Evolutionary conservation across 768 basidiomycete species (phyloP), one percentile per base, ranked within the genome.

Genomic region (Leucocoprinus birnbaumii): DNA sequence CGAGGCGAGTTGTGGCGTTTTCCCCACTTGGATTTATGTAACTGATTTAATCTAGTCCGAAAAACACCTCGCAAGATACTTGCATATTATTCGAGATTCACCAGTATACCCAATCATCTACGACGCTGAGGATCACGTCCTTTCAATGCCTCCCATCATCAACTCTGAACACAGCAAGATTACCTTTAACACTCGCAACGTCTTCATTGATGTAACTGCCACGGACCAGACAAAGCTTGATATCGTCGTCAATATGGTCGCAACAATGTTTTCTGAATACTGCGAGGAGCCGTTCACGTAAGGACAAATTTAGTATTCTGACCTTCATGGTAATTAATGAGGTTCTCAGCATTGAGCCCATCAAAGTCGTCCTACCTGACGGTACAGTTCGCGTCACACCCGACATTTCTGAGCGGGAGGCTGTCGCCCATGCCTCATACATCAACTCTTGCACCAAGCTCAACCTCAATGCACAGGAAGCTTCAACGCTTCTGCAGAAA

Each of bases 261-360:
- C 89, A 2, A 88, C 91, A n/a, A 96, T 98, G 95, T 99, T 99
- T 72, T 88, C 96, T 2, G 95, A 98, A 71, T 97, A 99, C 66
- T 94, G 91, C 67, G 82, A 83, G 58, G 84, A 91, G 40, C 91
- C 94, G 3, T 98, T 87, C 82, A 86, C 91, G 95, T 98, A 70
- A 60, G 92, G 71, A 18, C 16, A 11, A 6, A 21, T 10, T n/a
- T 31, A 19, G 18, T 34, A 34, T 34, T 10, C 8, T n/a, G n/a
- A 1, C 18, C 2, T 6, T 18, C 38, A 19, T 18, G 14, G 22
- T 25, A 13, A 31, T 37, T 7, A 53, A 21, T 44, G 60, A 21
- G 42, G 21, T 14, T 38, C 43, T 24, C 45, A 98, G 94, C 21
- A 89, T 99, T 53, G 97, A 99, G 72, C 96, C 97, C 1, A 91